These are phyloP conservation scores for Auriscalpium orientale DNA, from an alignment of 768 basidiomycete genomes.

Conservation along the genomic window DNA sequence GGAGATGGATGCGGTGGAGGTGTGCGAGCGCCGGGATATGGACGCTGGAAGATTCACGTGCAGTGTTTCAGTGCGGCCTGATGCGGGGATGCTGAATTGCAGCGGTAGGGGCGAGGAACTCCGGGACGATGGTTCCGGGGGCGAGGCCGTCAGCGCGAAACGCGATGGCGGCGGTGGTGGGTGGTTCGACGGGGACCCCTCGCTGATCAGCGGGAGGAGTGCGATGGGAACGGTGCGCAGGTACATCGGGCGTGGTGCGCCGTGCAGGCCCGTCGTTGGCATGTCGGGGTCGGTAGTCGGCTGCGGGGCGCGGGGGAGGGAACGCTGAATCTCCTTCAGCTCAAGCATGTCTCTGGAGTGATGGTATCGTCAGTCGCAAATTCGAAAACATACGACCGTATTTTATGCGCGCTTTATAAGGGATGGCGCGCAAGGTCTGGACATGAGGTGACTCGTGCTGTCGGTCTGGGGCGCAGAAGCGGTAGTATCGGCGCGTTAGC, in stretches of 20 bases:
- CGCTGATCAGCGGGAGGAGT: conserved; percentile 10
- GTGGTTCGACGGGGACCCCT: neutral
- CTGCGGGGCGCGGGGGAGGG: conserved; percentile 14
- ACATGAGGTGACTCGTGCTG: neutral
- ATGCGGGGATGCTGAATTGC: too few species aligned
- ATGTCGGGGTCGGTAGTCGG: conserved; percentile 8
- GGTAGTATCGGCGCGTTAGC: neutral
- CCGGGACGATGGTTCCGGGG: neutral
- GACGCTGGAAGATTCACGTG: too few species aligned
- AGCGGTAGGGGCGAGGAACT: too few species aligned
- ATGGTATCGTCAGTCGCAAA: neutral
- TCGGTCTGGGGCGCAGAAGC: neutral
- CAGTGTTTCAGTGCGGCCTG: too few species aligned
- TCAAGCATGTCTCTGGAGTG: conserved; percentile 14
- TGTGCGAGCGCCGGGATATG: too few species aligned
- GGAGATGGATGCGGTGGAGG: neutral
- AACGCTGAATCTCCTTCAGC: conserved; percentile 15
- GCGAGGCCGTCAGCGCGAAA: neutral
- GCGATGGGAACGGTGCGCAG: conserved; percentile 12
- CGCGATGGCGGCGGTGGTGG: neutral
- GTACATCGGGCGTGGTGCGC: conserved; percentile 10
- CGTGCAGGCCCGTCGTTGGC: conserved; percentile 4
- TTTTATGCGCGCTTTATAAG: neutral
- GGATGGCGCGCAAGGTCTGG: neutral
- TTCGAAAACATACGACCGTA: neutral